phyloP scores from a whole-genome alignment of 345 rosid species.

The Sisymbrium irio region DNA sequence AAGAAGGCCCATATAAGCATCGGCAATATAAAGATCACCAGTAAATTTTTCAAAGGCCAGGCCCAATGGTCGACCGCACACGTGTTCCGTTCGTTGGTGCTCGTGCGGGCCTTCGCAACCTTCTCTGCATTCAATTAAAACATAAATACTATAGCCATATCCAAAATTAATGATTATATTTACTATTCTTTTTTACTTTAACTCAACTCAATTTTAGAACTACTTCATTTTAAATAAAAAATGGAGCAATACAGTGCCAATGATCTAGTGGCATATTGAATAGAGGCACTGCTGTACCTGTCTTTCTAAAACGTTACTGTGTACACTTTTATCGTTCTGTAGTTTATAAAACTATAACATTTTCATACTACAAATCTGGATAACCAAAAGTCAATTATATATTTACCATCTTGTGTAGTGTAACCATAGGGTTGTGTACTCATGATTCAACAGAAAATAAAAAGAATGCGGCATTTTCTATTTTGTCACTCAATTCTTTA shows the following conservation, averaged over 20 bases:
- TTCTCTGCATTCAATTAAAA: conserved; percentile 28
- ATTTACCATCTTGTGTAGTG: neutral
- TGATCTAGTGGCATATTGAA: neutral
- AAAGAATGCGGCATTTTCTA: neutral
- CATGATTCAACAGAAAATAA: neutral
- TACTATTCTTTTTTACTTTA: no score
- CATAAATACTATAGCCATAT: neutral
- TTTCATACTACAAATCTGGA: neutral
- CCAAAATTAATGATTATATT: no score
- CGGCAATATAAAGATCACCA: conserved; percentile 70
- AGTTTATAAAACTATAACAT: neutral
- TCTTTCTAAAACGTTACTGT: neutral
- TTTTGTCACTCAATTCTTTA: neutral
- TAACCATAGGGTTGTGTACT: neutral
- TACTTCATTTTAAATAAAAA: no score
- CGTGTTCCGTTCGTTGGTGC: conserved; percentile 54
- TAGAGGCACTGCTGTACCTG: neutral
- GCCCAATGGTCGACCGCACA: conserved; percentile 81
- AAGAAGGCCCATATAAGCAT: conserved; percentile 77
- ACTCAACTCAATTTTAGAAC: no score
- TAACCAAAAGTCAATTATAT: neutral
- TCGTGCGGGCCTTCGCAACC: conserved; percentile 41
- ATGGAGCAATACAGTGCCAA: no score
- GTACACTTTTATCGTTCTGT: neutral
- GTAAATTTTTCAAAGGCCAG: conserved; percentile 51